Conservation (phyloP, 306 rosid species). For the Sicyos baderoa region DNA sequence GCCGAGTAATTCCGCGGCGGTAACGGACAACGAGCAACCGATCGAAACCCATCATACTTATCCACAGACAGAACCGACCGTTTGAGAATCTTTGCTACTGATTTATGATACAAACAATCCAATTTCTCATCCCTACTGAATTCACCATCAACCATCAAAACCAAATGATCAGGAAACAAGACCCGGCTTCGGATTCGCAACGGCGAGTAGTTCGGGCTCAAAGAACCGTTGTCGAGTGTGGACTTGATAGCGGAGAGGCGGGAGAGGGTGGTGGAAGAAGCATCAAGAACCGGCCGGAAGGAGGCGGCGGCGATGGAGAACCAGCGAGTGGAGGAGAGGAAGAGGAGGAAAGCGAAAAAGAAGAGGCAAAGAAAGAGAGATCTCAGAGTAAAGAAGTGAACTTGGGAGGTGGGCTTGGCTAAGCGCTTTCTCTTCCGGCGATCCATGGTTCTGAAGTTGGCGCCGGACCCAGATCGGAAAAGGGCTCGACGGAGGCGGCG, state of each 20-base stretch:
- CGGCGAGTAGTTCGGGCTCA: slow-evolving; percentile 16
- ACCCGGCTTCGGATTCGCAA: slow-evolving; percentile 45
- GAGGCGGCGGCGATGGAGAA: slow-evolving; percentile 31
- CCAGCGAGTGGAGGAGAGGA: slow-evolving; percentile 36
- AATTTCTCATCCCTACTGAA: slow-evolving; percentile 19
- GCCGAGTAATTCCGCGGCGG: slow-evolving; percentile 35
- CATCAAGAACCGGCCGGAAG: slow-evolving; percentile 38
- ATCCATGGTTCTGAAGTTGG: slow-evolving; percentile 38
- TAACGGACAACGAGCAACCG: slow-evolving; percentile 64
- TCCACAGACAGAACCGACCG: slow-evolving; percentile 50
- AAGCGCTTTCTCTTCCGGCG: slow-evolving; percentile 57
- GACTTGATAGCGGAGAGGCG: slow-evolving; percentile 47
- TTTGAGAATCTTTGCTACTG: slow-evolving; percentile 20
- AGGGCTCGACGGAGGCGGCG: neutral
- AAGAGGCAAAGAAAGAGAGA: slow-evolving; percentile 50
- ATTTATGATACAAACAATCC: slow-evolving; percentile 51
- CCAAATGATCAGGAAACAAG: slow-evolving; percentile 60
- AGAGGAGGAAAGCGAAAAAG: slow-evolving; percentile 44
- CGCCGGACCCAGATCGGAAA: slow-evolving; percentile 1
- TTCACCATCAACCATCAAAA: slow-evolving; percentile 32
- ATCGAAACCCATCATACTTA: slow-evolving; percentile 48
- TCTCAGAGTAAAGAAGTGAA: slow-evolving; percentile 33
- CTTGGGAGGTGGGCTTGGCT: slow-evolving; percentile 24
- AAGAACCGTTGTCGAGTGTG: slow-evolving; percentile 37
- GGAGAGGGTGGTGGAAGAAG: slow-evolving; percentile 43